Percentiles rank a stretch among this genome's conserved stretches.
phyloP scores from a whole-genome alignment of 2,329 filamentous ascomycete genomes.

The Beauveria caledonica region DNA sequence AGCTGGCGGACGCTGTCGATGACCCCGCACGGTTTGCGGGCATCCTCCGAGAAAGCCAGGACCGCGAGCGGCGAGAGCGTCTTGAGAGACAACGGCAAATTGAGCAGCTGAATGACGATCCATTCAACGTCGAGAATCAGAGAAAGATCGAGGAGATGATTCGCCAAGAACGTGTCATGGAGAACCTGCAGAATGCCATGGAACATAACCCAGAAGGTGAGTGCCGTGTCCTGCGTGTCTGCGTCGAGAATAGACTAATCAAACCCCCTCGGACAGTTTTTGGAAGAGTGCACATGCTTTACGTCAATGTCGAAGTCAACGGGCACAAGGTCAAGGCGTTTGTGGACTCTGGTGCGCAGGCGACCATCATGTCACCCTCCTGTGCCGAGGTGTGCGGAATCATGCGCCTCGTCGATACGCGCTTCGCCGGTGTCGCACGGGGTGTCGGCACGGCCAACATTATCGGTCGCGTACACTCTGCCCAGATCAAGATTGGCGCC shows the following conservation, averaged over 20 bases:
- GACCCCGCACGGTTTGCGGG: slow-evolving; percentile 70
- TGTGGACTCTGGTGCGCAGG: slow-evolving; percentile 94
- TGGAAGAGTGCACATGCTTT: slow-evolving; percentile 89
- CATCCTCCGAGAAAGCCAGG: slow-evolving; percentile 58
- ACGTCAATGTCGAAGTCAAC: slow-evolving; percentile 93
- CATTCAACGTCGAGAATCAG: slow-evolving; percentile 89
- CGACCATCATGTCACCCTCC: slow-evolving; percentile 95
- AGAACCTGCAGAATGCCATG: slow-evolving; percentile 93
- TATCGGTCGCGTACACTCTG: slow-evolving; percentile 88
- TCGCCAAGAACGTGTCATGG: slow-evolving; percentile 84
- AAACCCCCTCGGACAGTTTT: slow-evolving; percentile 55
- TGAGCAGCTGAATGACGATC: slow-evolving; percentile 79
- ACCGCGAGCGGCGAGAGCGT: slow-evolving; percentile 63
- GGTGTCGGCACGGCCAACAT: slow-evolving; percentile 94
- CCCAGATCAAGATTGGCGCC: slow-evolving; percentile 85
- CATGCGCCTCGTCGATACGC: slow-evolving; percentile 88
- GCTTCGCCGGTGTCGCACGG: slow-evolving; percentile 84
- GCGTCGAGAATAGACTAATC: slow-evolving; percentile 3
- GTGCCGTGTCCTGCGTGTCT: slow-evolving; percentile 16
- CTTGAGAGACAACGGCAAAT: slow-evolving; percentile 76
- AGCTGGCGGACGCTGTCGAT: slow-evolving; percentile 67
- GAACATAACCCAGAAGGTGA: slow-evolving; percentile 94
- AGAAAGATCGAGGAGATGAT: slow-evolving; percentile 94
- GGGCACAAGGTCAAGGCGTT: slow-evolving; percentile 87
- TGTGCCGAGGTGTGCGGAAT: slow-evolving; percentile 91